Base-by-base conservation (phyloP, 768 basidiomycete species). In the Holtermanniella nyarrowii region DNA sequence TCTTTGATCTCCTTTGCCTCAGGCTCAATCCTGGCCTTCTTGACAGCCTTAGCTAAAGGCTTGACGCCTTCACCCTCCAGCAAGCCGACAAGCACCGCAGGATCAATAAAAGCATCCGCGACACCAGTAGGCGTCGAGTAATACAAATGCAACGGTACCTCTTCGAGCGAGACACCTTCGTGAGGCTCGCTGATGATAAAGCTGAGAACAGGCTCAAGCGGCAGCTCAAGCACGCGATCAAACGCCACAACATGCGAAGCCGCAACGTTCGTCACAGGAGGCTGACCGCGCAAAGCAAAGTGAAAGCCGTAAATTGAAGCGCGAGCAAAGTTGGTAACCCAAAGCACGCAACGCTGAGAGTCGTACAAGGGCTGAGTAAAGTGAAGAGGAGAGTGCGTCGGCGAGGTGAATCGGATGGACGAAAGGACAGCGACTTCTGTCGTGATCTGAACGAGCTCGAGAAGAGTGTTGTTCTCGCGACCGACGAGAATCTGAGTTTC, bases 371-470 rank as follows among this genome's bases (percentile, higher is more conserved):
- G 57, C 12, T 62, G 58, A 5, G 56, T 23, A 48, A 60, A 62
- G 41, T 62, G 44, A 7, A 49, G 39, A 0, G 50, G 18, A 14
- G 48, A 39, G 26, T 56, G 53, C 12, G 48, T 23, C 5, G 59
- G 56, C 5, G 53, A 23, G 4, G 22, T 24, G 39, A 65, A 61
- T 10, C 49, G 40, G 54, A 67, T 62, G 10, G 59, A 55, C 5
- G 63, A 54, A 13, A 67, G 48, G 14, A 62, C 50, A 18, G 57
- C 54, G 18, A 62, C 31, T 20, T 59, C 57, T 21, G 44, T 21
- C 1, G 63, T 59, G 43, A 67, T 62, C 43, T 67, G 65, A 3
- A 65, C 49, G 7, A 67, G 53, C 20, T 67, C 65, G 42, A 59
- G 56, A 14, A 48, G 14, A n/a, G 61, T 62, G 49, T 67, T 58